These are phyloP conservation scores for Penicillium nordicum DNA, from an alignment of 2,329 filamentous ascomycete species.

Conservation along the genomic window DNA sequence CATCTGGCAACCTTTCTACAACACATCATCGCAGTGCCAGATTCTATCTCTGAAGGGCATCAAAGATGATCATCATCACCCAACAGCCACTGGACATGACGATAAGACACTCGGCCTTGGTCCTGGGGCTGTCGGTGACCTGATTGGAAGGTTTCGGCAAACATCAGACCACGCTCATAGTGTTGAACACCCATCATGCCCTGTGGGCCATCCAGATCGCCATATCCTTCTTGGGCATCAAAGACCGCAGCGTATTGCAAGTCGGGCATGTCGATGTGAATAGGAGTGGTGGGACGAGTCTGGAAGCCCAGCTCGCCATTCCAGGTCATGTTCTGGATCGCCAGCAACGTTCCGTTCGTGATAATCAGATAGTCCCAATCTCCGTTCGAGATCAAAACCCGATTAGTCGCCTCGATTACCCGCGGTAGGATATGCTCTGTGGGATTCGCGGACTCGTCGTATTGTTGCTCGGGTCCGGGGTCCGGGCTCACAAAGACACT, in stretches of 20 bases:
- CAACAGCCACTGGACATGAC: constrained; percentile 54
- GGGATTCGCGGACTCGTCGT: constrained; percentile 51
- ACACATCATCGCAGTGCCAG: not conserved
- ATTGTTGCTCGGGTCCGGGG: constrained; percentile 35
- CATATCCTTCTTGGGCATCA: constrained; percentile 55
- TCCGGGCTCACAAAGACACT: constrained; percentile 46
- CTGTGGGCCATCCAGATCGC: constrained; percentile 61
- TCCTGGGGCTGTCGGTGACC: constrained; percentile 57
- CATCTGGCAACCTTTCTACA: not conserved
- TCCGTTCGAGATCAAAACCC: constrained; percentile 73
- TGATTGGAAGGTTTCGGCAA: constrained; percentile 46
- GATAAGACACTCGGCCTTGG: constrained; percentile 64
- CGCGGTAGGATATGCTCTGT: constrained; percentile 48
- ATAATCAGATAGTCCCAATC: constrained; percentile 68
- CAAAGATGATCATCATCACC: constrained; percentile 2
- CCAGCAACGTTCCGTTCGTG: constrained; percentile 66
- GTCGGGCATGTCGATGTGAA: constrained; percentile 40
- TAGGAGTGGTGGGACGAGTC: constrained; percentile 54
- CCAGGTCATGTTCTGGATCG: constrained; percentile 83
- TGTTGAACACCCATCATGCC: constrained; percentile 69
- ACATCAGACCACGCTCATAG: constrained; percentile 74
- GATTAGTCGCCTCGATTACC: constrained; percentile 55
- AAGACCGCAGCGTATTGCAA: constrained; percentile 52
- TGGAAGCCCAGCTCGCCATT: constrained; percentile 70
- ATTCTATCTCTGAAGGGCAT: not conserved